A percentile compares a stretch with the other conserved stretches of the same genome.
Evolutionary conservation across 345 rosid genomes (phyloP).

Genomic region (Eucalyptus victrix): DNA sequence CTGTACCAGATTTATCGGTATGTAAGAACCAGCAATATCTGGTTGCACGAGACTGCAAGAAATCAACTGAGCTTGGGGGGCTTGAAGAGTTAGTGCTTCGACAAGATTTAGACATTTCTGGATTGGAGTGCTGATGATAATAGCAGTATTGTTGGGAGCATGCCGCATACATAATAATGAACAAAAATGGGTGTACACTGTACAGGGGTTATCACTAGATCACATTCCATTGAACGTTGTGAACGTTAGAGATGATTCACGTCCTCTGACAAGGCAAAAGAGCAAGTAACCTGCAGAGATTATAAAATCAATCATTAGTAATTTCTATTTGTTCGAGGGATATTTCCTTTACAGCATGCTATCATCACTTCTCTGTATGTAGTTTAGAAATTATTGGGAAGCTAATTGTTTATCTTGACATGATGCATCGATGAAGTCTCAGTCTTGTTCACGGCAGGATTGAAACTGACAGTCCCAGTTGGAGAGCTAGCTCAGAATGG

Average conservation of each 20-base stretch:
- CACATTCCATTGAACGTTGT: background rate
- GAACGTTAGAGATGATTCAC: background rate
- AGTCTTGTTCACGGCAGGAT: background rate
- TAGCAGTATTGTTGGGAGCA: too few relatives aligned
- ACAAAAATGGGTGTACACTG: background rate
- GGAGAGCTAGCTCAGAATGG: background rate
- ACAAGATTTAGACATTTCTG: background rate
- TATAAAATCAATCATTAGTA: background rate
- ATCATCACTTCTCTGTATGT: background rate
- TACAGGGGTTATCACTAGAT: background rate
- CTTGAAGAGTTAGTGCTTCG: background rate
- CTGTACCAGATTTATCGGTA: background rate
- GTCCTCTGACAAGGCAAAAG: background rate
- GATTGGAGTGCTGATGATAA: background rate
- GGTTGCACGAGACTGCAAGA: background rate
- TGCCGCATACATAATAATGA: background rate
- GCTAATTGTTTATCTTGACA: background rate
- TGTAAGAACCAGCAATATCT: background rate
- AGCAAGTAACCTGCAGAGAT: background rate
- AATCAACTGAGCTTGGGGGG: background rate
- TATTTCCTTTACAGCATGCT: background rate
- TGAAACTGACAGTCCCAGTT: background rate
- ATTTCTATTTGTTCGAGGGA: background rate
- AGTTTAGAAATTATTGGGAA: background rate
- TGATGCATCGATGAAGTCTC: background rate